Evolutionary conservation across 1,284 basidiomycete species (phyloP).

Genomic region (Lentinula novae-zelandiae): DNA sequence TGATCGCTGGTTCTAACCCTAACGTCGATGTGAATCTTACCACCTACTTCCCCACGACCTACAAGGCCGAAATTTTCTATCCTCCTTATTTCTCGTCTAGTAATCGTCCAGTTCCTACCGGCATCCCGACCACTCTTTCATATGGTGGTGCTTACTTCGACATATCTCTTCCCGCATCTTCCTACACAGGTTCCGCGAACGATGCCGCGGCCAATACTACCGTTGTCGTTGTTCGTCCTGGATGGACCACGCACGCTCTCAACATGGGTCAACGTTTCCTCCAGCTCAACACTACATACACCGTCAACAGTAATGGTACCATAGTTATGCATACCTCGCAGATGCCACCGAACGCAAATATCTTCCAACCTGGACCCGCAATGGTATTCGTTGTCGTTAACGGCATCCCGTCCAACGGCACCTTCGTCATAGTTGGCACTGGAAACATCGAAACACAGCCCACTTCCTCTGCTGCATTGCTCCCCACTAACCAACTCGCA

Average conservation of each 20-base stretch:
- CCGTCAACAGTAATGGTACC: constrained; percentile 28
- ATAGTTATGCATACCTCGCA: constrained; percentile 8
- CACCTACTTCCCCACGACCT: constrained; percentile 80
- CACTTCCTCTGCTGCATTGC: not conserved
- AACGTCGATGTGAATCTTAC: constrained; percentile 78
- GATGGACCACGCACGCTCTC: constrained; percentile 39
- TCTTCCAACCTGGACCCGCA: constrained; percentile 73
- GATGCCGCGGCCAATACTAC: constrained; percentile 67
- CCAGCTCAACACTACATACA: constrained; percentile 38
- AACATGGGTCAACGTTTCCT: constrained; percentile 49
- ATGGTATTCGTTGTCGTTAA: constrained; percentile 68
- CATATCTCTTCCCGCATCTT: constrained; percentile 53
- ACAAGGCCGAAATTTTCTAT: constrained; percentile 85
- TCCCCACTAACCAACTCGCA: constrained; percentile 1
- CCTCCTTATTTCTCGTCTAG: constrained; percentile 77
- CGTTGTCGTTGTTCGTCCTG: constrained; percentile 65
- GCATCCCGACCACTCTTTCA: constrained; percentile 67
- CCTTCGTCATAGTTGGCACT: constrained; percentile 64
- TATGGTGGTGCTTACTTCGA: constrained; percentile 87
- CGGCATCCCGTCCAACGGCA: constrained; percentile 68
- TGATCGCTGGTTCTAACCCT: constrained; percentile 91
- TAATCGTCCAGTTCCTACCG: constrained; percentile 67
- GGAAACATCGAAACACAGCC: constrained; percentile 34
- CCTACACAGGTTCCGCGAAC: constrained; percentile 67
- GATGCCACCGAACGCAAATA: constrained; percentile 60